Conservation (phyloP, 1,284 basidiomycete genomes). For the Meripilus lineatus region DNA sequence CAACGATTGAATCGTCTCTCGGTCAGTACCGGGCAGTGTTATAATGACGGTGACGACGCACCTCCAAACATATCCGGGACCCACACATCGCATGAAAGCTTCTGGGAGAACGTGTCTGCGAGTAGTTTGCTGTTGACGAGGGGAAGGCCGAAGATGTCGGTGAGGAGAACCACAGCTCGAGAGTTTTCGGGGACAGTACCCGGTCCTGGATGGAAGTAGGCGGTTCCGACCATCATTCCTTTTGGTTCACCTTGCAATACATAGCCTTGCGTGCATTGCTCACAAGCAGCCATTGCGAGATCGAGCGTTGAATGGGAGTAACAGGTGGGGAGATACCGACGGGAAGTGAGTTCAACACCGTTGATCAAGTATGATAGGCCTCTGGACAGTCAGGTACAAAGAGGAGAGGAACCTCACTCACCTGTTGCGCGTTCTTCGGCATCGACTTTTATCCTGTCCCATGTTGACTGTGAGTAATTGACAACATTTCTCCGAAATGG, state of each 20-base stretch:
- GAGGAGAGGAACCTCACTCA: too few species aligned
- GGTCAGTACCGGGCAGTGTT: neutral
- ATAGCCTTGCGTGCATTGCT: conserved; percentile 33
- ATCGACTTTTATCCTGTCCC: too few species aligned
- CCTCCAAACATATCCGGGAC: conserved; percentile 51
- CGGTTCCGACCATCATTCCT: conserved; percentile 33
- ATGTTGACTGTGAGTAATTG: too few species aligned
- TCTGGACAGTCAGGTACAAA: too few species aligned
- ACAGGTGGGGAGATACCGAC: too few species aligned
- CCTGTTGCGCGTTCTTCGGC: too few species aligned
- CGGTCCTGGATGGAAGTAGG: conserved; percentile 37
- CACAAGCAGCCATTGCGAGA: too few species aligned
- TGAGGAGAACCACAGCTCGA: conserved; percentile 49
- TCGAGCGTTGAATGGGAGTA: too few species aligned
- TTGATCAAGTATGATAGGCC: too few species aligned
- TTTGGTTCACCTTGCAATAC: conserved; percentile 39
- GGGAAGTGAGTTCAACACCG: too few species aligned
- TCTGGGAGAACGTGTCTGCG: conserved; percentile 52
- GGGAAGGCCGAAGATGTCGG: conserved; percentile 55
- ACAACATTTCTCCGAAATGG: too few species aligned
- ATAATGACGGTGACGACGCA: conserved; percentile 16
- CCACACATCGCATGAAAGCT: conserved; percentile 56
- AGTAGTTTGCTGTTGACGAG: conserved; percentile 59
- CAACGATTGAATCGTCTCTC: conserved; percentile 17
- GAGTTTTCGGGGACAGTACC: conserved; percentile 15